phyloP scores from a whole-genome alignment of 2,329 filamentous ascomycete genomes.

The Mariannaea elegans region DNA sequence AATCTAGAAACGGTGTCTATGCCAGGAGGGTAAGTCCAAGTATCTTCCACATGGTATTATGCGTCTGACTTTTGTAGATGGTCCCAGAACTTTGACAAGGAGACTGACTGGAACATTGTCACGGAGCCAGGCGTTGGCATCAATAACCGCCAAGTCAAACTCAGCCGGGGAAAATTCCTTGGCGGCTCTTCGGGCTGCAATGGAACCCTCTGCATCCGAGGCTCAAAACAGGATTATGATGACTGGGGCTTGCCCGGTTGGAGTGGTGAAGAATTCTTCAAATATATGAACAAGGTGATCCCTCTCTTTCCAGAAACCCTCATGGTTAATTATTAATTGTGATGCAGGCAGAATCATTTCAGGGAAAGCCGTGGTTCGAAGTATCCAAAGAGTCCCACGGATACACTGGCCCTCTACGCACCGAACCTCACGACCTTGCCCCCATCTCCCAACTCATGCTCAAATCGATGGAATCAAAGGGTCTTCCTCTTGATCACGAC shows the following conservation, averaged over 20 bases:
- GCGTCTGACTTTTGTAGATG: slow-evolving; percentile 40
- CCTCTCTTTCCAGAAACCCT: not conserved
- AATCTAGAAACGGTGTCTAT: slow-evolving; percentile 60
- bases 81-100: slow-evolving; percentile 56
- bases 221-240: slow-evolving; percentile 58
- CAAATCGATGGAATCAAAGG: slow-evolving; percentile 63
- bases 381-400: slow-evolving; percentile 58
- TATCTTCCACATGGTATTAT: not conserved
- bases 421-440: slow-evolving; percentile 65
- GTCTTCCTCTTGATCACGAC: slow-evolving; percentile 63
- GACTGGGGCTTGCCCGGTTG: slow-evolving; percentile 65
- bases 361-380: slow-evolving; percentile 65
- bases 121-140: slow-evolving; percentile 50
- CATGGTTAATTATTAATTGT: not conserved
- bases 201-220: slow-evolving; percentile 59
- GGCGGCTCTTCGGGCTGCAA: slow-evolving; percentile 60
- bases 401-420: slow-evolving; percentile 60
- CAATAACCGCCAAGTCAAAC: slow-evolving; percentile 54
- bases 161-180: slow-evolving; percentile 58
- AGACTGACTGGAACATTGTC: slow-evolving; percentile 62
- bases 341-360: slow-evolving; percentile 62
- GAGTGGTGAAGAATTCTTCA: slow-evolving; percentile 65
- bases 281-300: slow-evolving; percentile 62
- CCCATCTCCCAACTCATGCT: slow-evolving; percentile 65
- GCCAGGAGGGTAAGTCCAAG: slow-evolving; percentile 53